Evolutionary conservation across 495 filamentous ascomycete species (phyloP), one percentile per base, ranked within the genome.

Genomic region (Talaromyces liani): DNA sequence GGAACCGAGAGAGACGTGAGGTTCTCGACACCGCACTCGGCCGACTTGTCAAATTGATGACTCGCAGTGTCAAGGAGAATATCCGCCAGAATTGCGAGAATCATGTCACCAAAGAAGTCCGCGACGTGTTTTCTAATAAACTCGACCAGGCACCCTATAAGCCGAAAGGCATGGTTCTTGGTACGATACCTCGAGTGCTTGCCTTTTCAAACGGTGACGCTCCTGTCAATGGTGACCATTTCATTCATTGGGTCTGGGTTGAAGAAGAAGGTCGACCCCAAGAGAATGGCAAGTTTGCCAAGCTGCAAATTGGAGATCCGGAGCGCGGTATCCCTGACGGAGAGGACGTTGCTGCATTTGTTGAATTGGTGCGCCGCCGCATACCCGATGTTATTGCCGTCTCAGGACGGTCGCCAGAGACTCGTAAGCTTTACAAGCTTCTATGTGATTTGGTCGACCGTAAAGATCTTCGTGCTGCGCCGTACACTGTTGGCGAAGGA

Each of bases 71-170:
- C 31, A 97, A 97, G 73, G 94, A 98, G 67, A 92, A 89, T 62
- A 80, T 98, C 60, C 87, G 91, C 65, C 91, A 88, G 10, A 91
- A 92, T 65, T 98, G 94, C 69, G 94, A 98, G 71, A 92, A 96
- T 64, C 84, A 90, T 64, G 83, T 98, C 55, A 85, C 91, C 34
- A 88, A 86, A 62, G 82, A 85, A 25, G 95, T 91, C 69, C 89
- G 93, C 12, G 89, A 93, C 62, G 86, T 89, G 57, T 98, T 91
- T 72, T 87, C 85, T 22, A 89, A 89, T 76, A 87, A 88, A 68
- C 85, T 98, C 34, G 95, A 98, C 71, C 94, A 98, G 74, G 92
- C 94, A 12, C 93, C 94, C 2, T 92, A 93, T 75, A 96, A 97
- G 69, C 93, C 95, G 16, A 91, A 91, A 73, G 93, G 92, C n/a